Conservation (phyloP, 768 basidiomycete genomes). For the Infundibulicybe gibba region DNA sequence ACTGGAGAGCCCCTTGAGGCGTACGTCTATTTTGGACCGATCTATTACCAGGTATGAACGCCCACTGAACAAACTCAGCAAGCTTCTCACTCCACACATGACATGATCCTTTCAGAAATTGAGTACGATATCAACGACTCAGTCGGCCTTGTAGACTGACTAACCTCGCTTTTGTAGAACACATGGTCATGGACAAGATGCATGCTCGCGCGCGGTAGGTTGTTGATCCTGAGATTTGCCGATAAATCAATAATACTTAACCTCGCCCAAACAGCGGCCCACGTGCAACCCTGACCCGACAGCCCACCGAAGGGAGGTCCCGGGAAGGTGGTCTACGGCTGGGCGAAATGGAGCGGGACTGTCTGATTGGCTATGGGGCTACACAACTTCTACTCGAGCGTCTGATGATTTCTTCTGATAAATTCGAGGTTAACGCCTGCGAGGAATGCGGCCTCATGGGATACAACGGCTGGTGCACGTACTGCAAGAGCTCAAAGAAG, state of each 20-base stretch:
- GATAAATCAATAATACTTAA: neutral
- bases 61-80: too few relatives aligned
- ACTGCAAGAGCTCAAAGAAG: conserved; percentile 96
- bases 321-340: conserved; percentile 95
- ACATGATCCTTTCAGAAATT: too few relatives aligned
- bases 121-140: conserved; percentile 50
- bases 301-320: conserved; percentile 97
- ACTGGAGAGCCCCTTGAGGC: conserved; percentile 96
- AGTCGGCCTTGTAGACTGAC: conserved; percentile 6
- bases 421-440: conserved; percentile 96
- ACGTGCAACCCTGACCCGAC: conserved; percentile 92
- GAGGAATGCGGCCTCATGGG: conserved; percentile 94
- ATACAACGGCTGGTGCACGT: conserved; percentile 94
- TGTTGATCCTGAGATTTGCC: conserved; percentile 4
- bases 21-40: conserved; percentile 98
- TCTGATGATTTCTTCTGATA: conserved; percentile 98
- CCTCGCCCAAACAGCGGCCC: conserved; percentile 62
- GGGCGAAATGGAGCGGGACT: conserved; percentile 99
- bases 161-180: conserved; percentile 46
- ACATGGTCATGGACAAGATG: conserved; percentile 99
- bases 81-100: too few relatives aligned
- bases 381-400: conserved; percentile 95
- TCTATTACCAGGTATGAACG: conserved; percentile 84
- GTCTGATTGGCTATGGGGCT: conserved; percentile 97
- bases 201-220: conserved; percentile 91